These are phyloP conservation scores for Sporobolomyces roseus DNA, from an alignment of 768 basidiomycete species.

Conservation along the genomic window DNA sequence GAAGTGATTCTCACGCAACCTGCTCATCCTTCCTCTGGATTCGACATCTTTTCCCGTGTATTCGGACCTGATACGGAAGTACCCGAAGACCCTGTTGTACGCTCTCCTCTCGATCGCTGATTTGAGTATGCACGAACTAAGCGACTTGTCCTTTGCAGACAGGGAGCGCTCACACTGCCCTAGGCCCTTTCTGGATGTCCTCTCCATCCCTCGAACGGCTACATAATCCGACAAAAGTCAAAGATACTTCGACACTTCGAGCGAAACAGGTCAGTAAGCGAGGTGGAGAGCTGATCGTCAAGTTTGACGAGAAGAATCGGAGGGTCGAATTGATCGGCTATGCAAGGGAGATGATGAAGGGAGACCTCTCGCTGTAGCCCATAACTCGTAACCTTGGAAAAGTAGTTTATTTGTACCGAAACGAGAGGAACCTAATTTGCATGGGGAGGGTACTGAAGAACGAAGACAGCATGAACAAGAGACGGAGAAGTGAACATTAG, in stretches of 20 bases:
- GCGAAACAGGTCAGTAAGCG: constrained; percentile 20
- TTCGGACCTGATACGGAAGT: constrained; percentile 44
- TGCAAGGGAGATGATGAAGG: constrained; percentile 25
- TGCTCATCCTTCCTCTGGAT: constrained; percentile 16
- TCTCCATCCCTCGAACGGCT: not conserved
- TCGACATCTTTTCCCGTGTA: constrained; percentile 47
- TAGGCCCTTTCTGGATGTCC: constrained; percentile 47
- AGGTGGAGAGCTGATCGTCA: constrained; percentile 17
- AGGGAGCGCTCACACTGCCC: constrained; percentile 47
- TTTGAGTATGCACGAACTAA: too few species aligned
- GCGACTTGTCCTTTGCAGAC: not conserved
- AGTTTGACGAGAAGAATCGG: not conserved
- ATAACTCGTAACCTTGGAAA: too few species aligned
- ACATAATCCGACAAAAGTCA: not conserved
- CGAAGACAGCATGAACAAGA: too few species aligned
- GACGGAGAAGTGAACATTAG: too few species aligned
- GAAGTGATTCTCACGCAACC: constrained; percentile 41
- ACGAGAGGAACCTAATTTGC: too few species aligned
- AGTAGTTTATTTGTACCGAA: too few species aligned
- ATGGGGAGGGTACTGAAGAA: too few species aligned
- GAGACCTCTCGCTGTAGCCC: not conserved
- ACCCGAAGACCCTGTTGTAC: constrained; percentile 47
- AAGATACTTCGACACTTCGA: not conserved
- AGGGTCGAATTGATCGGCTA: constrained; percentile 16
- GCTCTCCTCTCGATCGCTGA: not conserved